Conservation (phyloP, 2,329 filamentous ascomycete genomes). For the Trichoderma guizhouense region DNA sequence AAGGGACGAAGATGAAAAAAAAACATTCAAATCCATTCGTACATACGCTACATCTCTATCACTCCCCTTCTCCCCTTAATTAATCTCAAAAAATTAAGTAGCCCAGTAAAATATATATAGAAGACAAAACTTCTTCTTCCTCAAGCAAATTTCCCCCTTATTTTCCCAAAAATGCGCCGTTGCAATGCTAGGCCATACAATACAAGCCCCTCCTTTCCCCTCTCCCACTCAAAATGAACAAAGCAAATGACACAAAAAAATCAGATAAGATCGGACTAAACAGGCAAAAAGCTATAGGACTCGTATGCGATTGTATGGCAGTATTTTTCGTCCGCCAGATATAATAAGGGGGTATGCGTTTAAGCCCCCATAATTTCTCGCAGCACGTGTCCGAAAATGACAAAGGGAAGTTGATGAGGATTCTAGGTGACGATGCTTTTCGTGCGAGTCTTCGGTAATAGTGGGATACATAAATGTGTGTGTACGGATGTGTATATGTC, state of each 20-base stretch:
- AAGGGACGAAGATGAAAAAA: not conserved
- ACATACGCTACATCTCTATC: conserved; percentile 1
- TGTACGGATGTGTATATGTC: not conserved
- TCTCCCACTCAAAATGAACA: not conserved
- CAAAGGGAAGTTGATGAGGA: not conserved
- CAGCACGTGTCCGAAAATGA: not conserved
- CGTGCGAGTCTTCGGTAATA: not conserved
- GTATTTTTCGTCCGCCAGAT: not conserved
- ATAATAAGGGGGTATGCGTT: not conserved
- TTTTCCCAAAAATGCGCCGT: conserved; percentile 9
- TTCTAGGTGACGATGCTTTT: not conserved
- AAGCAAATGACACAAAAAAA: not conserved
- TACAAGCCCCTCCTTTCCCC: not conserved
- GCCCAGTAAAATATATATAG: not conserved
- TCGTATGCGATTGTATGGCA: not conserved
- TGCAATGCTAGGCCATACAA: conserved; percentile 14
- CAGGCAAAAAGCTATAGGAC: not conserved
- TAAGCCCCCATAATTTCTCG: not conserved
- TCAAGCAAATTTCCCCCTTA: not conserved
- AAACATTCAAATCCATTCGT: conserved; percentile 6
- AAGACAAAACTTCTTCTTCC: not conserved
- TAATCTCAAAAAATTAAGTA: not conserved
- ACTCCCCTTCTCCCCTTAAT: not conserved
- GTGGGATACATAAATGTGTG: not conserved
- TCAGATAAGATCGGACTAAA: not conserved